A percentile compares a stretch with the other conserved stretches of the same genome.
Evolutionary conservation across 2,329 filamentous ascomycete genomes (phyloP).

Genomic region (Pezicula radicicola): DNA sequence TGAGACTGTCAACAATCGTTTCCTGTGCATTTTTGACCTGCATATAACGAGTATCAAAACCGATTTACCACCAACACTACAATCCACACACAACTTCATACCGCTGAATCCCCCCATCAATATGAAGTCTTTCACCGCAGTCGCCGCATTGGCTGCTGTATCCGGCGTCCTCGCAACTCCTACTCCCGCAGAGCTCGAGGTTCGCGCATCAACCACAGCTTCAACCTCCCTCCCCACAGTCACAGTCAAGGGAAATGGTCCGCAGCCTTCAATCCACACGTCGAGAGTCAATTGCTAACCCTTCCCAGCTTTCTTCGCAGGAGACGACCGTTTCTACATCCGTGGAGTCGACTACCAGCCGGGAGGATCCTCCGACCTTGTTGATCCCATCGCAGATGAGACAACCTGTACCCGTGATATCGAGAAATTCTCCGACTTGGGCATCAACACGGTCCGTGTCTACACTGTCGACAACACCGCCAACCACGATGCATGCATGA

Average conservation of each 20-base stretch:
- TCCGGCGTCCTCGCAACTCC: background rate
- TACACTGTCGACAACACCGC: constrained; percentile 68
- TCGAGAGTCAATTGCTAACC: background rate
- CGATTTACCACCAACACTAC: background rate
- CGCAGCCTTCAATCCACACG: background rate
- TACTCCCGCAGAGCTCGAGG: background rate
- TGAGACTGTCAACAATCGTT: constrained; percentile 1
- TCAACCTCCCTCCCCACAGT: background rate
- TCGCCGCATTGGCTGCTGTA: constrained; percentile 3
- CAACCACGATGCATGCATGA: constrained; percentile 67
- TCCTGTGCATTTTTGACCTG: background rate
- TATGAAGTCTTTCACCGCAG: constrained; percentile 3
- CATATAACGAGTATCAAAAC: background rate
- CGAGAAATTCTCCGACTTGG: constrained; percentile 60
- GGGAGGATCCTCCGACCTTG: constrained; percentile 54
- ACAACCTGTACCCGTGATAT: constrained; percentile 61
- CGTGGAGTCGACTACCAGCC: constrained; percentile 63
- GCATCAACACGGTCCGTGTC: constrained; percentile 67
- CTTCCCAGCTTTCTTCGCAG: background rate
- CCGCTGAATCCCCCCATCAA: background rate
- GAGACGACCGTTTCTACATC: constrained; percentile 42
- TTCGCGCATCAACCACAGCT: background rate
- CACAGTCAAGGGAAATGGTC: constrained; percentile 8
- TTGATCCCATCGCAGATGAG: constrained; percentile 59
- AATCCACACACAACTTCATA: no score